Conservation (phyloP, 768 basidiomycete species). For the Sutorius australiensis region DNA sequence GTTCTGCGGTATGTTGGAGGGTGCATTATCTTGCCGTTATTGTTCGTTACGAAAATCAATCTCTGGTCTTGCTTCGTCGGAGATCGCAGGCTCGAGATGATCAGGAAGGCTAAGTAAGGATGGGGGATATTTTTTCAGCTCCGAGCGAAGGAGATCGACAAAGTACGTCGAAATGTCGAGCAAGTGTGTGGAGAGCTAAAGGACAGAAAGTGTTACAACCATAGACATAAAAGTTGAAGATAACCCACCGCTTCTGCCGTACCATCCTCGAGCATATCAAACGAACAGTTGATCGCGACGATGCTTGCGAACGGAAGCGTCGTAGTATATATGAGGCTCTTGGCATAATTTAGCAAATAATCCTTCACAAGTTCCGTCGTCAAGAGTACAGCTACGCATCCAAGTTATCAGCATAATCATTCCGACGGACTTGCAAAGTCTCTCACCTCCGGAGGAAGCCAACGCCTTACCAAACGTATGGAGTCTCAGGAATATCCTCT, state of each 20-base stretch:
- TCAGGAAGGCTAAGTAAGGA: slow-evolving; percentile 26
- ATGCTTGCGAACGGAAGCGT: slow-evolving; percentile 74
- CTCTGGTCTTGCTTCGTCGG: not conserved
- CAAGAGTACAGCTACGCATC: slow-evolving; percentile 64
- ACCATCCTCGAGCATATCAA: slow-evolving; percentile 72
- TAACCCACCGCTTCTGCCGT: slow-evolving; percentile 48
- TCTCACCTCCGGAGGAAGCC: slow-evolving; percentile 79
- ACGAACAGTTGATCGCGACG: slow-evolving; percentile 69
- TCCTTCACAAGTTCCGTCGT: slow-evolving; percentile 68
- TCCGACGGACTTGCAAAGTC: not conserved
- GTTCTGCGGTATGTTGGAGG: not conserved
- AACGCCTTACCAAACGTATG: slow-evolving; percentile 95
- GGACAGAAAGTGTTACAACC: slow-evolving; percentile 29
- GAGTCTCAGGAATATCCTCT: slow-evolving; percentile 69
- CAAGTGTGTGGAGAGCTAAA: slow-evolving; percentile 27
- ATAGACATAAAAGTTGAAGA: not conserved
- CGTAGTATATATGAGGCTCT: slow-evolving; percentile 90
- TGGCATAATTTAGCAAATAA: slow-evolving; percentile 89
- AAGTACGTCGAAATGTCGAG: slow-evolving; percentile 29
- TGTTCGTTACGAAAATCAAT: not conserved
- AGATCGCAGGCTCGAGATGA: slow-evolving; percentile 9
- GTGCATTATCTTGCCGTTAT: not conserved
- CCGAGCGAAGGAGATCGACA: slow-evolving; percentile 29
- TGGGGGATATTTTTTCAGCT: slow-evolving; percentile 28
- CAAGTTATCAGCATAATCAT: not conserved